Evolutionary conservation across 1,284 basidiomycete species (phyloP).

Genomic region (Leccinum glutinopallens): DNA sequence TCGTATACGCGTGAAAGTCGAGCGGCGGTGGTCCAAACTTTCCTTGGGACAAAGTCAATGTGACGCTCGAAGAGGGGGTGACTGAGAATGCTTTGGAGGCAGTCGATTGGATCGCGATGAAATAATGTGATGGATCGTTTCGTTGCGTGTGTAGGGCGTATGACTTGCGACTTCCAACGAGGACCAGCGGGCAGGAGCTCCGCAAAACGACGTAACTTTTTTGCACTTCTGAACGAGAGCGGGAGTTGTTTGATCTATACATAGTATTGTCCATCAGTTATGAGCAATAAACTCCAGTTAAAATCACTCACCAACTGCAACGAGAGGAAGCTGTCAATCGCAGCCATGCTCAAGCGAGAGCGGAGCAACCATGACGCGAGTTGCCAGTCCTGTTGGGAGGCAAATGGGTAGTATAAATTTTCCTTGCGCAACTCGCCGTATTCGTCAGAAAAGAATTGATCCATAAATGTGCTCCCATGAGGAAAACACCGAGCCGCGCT

Average conservation of each 20-base stretch:
- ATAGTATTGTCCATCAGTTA: not conserved
- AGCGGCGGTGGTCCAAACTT: too few species aligned
- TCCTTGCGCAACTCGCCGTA: too few species aligned
- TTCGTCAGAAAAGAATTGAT: not conserved
- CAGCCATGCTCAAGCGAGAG: not conserved
- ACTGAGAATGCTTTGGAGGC: too few species aligned
- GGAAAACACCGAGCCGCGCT: not conserved
- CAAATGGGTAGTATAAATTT: too few species aligned
- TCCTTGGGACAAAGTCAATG: too few species aligned
- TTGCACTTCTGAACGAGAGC: not conserved
- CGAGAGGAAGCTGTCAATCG: slow-evolving; percentile 1
- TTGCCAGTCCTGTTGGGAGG: too few species aligned
- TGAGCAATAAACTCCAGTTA: not conserved
- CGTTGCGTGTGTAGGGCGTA: not conserved
- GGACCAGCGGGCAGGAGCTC: not conserved
- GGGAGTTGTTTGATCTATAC: slow-evolving; percentile 1
- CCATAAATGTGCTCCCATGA: slow-evolving; percentile 5
- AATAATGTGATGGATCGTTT: not conserved
- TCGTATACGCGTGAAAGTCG: too few species aligned
- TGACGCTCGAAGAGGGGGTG: too few species aligned
- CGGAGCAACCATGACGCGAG: too few species aligned
- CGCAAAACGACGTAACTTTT: not conserved
- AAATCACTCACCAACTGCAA: not conserved
- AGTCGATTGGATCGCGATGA: not conserved
- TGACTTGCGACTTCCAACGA: not conserved